Base-by-base conservation (phyloP, 345 rosid genomes). In the Eucalyptus pauciflora region DNA sequence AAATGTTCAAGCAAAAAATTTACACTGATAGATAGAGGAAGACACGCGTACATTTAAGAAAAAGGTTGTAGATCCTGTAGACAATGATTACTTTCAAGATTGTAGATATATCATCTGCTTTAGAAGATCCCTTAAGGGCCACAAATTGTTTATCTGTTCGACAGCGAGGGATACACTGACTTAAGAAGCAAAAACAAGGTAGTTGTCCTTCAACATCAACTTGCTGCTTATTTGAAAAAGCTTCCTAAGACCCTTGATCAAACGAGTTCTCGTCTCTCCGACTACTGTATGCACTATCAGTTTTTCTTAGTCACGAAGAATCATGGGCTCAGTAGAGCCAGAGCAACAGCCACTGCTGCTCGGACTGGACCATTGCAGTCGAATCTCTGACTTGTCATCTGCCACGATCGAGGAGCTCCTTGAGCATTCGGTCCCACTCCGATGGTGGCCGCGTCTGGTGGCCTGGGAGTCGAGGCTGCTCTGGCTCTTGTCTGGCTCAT, bases 401-500 rank as follows among this genome's bases (percentile, higher is more conserved):
- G 91, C 27, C 31, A 93, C 90, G 50, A 89, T 97, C 8, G 99
- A 96, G 64, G 98, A 97, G 91, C 90, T 95, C 50, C 88, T 96
- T 67, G 92, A 92, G n/a, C 80, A 88, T 43, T 91, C 91, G 1
- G 91, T 94, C 83, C 89, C 94, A 0, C 25, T 89, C 62, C 88
- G 94, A 37, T 94, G 97, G 99, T 97, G 99, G 98, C 89, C 95
- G 1, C 91, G 93, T 83, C 94, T 97, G 3, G 87, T 94, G 14
- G 92, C 91, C 4, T 96, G 99, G 99, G 99, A 97, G 92, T 96
- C 99, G 13, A 93, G 96, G 92, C 90, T 93, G 5, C 94, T 97
- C 6, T 96, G 99, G 99, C 86, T 89, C 37, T 91, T 96, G 5
- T 97, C 99, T 14, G 94, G 98, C 10, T 91, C 99, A 2, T 95